phyloP scores from a whole-genome alignment of 768 basidiomycete species.

The Leccinellum luteum region DNA sequence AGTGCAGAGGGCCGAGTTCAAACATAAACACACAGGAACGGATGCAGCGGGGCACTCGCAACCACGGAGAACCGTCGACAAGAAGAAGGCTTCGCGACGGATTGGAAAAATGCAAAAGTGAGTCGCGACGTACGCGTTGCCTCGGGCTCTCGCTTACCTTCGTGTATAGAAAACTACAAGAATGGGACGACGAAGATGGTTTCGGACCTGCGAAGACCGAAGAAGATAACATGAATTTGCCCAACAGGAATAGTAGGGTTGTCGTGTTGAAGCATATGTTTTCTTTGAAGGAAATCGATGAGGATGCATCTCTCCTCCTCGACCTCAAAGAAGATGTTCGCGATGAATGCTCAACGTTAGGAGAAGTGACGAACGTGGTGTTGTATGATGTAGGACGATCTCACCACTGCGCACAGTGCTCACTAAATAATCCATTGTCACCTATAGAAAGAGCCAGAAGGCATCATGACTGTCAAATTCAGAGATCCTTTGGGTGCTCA shows the following conservation, averaged over 20 bases:
- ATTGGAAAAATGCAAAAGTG: constrained; percentile 90
- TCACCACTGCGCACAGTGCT: neutral
- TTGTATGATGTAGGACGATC: constrained; percentile 80
- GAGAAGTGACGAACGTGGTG: constrained; percentile 94
- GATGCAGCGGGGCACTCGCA: constrained; percentile 42
- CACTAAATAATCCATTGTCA: constrained; percentile 2
- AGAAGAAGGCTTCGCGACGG: constrained; percentile 70
- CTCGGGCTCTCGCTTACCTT: neutral
- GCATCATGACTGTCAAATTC: constrained; percentile 96
- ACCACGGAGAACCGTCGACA: constrained; percentile 65
- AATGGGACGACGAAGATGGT: constrained; percentile 95
- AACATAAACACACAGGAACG: constrained; percentile 56
- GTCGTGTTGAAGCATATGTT: constrained; percentile 98
- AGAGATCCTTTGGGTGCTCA: constrained; percentile 89
- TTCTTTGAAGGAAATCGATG: constrained; percentile 76
- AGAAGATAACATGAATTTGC: constrained; percentile 45
- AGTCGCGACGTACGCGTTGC: neutral
- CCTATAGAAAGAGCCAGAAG: constrained; percentile 82
- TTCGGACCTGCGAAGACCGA: constrained; percentile 71
- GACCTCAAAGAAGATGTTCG: constrained; percentile 97
- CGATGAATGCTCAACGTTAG: constrained; percentile 85
- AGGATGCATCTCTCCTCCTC: constrained; percentile 80
- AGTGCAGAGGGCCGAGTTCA: constrained; percentile 75
- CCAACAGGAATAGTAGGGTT: constrained; percentile 65
- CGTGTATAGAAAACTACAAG: constrained; percentile 71